These are phyloP conservation scores for Trichomonas tenax DNA, from an alignment of 208 protist species.

Conservation along the genomic window DNA sequence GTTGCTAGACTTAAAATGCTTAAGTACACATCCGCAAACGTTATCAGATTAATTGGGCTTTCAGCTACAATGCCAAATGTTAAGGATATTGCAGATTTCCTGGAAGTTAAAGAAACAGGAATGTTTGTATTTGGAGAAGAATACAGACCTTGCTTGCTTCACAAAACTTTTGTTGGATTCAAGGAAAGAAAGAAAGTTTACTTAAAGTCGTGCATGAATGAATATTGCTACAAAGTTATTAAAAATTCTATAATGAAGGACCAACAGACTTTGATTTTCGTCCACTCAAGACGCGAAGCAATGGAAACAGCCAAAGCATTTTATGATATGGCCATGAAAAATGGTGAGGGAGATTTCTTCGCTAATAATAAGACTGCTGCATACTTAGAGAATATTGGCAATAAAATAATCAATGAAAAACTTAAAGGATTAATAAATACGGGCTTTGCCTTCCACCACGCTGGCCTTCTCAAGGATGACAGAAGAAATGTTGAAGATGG, in stretches of 20 bases:
- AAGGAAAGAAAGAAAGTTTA: slow-evolving; percentile 71
- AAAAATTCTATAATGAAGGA: slow-evolving; percentile 32
- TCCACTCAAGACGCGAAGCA: slow-evolving; percentile 95
- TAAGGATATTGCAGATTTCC: slow-evolving; percentile 89
- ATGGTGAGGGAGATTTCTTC: neutral
- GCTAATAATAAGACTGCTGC: neutral
- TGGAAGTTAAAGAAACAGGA: slow-evolving; percentile 74
- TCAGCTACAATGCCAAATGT: slow-evolving; percentile 98
- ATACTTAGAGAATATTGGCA: slow-evolving; percentile 51
- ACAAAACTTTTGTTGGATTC: slow-evolving; percentile 91
- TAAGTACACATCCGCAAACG: slow-evolving; percentile 42
- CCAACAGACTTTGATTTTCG: slow-evolving; percentile 89
- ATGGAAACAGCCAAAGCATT: slow-evolving; percentile 73
- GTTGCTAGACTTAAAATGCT: slow-evolving; percentile 76
- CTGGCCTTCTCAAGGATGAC: slow-evolving; percentile 81
- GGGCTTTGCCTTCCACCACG: slow-evolving; percentile 97
- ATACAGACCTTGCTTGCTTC: slow-evolving; percentile 80
- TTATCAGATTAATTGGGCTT: slow-evolving; percentile 88
- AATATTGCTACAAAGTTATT: slow-evolving; percentile 85
- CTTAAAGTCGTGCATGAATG: slow-evolving; percentile 77
- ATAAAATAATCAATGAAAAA: slow-evolving; percentile 49
- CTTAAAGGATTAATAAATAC: slow-evolving; percentile 69
- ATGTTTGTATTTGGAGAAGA: slow-evolving; percentile 51
- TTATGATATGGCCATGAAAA: slow-evolving; percentile 47
- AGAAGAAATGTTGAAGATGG: slow-evolving; percentile 82